Evolutionary conservation across 2,329 filamentous ascomycete species (phyloP).

Genomic region (Ophiosphaerella korrae): DNA sequence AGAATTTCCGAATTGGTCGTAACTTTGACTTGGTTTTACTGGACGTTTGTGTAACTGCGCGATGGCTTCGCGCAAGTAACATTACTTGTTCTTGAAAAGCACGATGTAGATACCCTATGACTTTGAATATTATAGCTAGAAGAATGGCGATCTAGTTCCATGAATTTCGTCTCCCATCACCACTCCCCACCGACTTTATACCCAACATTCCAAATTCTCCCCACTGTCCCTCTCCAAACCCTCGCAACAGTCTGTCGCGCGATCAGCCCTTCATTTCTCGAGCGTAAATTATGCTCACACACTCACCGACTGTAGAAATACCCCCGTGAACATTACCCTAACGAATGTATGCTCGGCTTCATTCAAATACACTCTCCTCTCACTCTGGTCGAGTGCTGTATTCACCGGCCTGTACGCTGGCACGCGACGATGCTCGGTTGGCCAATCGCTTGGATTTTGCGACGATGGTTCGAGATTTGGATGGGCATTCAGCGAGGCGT

Average conservation of each 20-base stretch:
- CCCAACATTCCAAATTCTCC: slow-evolving; percentile 55
- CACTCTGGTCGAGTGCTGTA: slow-evolving; percentile 47
- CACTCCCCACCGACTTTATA: slow-evolving; percentile 63
- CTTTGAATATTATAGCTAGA: no score
- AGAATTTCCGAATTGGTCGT: no score
- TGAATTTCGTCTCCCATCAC: slow-evolving; percentile 21
- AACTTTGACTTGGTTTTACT: no score
- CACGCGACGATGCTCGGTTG: slow-evolving; percentile 54
- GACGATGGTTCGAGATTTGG: slow-evolving; percentile 35
- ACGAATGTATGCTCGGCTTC: slow-evolving; percentile 55
- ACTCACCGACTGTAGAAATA: slow-evolving; percentile 52
- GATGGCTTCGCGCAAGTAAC: no score
- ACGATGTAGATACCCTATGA: no score
- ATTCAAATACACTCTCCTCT: slow-evolving; percentile 54
- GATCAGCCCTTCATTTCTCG: not conserved
- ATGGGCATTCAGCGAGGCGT: slow-evolving; percentile 34
- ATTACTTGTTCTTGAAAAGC: no score
- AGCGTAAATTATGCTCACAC: not conserved
- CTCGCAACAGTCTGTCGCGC: slow-evolving; percentile 47
- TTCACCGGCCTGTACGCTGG: slow-evolving; percentile 56
- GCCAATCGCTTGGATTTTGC: slow-evolving; percentile 49
- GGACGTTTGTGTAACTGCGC: no score
- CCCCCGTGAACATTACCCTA: slow-evolving; percentile 57
- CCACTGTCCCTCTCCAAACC: slow-evolving; percentile 58
- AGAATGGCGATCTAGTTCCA: no score